Evolutionary conservation across 495 filamentous ascomycete species (phyloP), one percentile per base, ranked within the genome.

Genomic region (Pseudotulostoma volvatum): DNA sequence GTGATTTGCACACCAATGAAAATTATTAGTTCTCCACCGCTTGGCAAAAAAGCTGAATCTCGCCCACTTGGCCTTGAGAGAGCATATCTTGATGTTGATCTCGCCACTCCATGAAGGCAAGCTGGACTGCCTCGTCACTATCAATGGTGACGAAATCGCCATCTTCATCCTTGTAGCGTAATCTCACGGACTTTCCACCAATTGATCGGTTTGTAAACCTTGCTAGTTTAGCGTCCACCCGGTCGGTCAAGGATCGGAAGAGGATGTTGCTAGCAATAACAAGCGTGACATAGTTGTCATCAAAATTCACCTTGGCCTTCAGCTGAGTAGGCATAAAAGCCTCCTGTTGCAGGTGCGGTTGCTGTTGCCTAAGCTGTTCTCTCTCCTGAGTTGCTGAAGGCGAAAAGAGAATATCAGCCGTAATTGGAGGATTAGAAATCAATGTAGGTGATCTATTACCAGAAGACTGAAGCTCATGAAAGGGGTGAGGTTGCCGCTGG

Each of bases 181-280:
- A 58, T 54, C 81, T 79, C 43, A 92, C 70, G 36, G 75, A 76
- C 41, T 82, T 81, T 47, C 68, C 72, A 40, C 75, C 73, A 48
- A 93, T 86, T 11, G 80, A 83, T 44, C 78, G 76, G 46, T 70
- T 77, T 7, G 84, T 87, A 44, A 82, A 79, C 33, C 84, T 73
- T 30, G 76, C 78, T 46, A 97, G 71, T 57, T 96, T 96, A 16
- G 81, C 81, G 55, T 96, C 92, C 50, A 97, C 95, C n/a, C 90
- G 84, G 50, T 96, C 87, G 35, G 84, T 82, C 16, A 97, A 67
- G 19, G 83, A 86, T 35, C 86, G 81, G 59, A 92, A 94, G 33
- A 81, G 73, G 49, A 96, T 97, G 49, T 85, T 90, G 62, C 79
- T 88, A 15, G 83, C 76, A 32, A 92, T 90, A 21, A 97, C 87